Percentiles rank a stretch among this genome's conserved stretches.
Conservation (phyloP, 208 protist genomes). For the Leishmania martiniquensis region DNA sequence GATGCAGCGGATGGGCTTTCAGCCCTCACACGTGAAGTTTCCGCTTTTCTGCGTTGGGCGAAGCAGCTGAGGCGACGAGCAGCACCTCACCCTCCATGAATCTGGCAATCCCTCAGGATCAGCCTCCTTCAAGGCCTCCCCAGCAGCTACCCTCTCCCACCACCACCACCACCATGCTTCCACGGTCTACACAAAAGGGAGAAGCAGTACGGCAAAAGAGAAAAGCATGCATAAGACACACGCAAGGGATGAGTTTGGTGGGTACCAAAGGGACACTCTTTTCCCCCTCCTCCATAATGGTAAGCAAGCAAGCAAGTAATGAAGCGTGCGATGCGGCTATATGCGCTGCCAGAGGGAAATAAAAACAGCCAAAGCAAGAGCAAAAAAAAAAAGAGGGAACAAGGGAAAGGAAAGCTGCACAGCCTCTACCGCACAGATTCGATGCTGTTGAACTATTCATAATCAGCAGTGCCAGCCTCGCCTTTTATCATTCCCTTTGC, state of each 20-base stretch:
- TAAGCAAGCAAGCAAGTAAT: conserved; percentile 13
- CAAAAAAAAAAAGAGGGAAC: background rate
- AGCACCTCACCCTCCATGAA: background rate
- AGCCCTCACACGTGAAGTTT: background rate
- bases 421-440: background rate
- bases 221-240: background rate
- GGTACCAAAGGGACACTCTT: background rate
- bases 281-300: background rate
- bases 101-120: background rate
- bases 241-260: background rate
- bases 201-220: background rate
- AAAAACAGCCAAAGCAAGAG: background rate
- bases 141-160: background rate
- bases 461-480: background rate
- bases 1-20: background rate
- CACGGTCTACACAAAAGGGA: background rate
- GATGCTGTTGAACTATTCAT: conserved; percentile 5
- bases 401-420: background rate
- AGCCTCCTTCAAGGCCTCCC: background rate
- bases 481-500: background rate
- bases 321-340: conserved; percentile 3
- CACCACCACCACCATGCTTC: no score
- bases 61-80: background rate
- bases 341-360: conserved; percentile 1
- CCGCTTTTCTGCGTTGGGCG: background rate